Conservation (phyloP, 2,329 filamentous ascomycete species). For the Aspergillus texensis region DNA sequence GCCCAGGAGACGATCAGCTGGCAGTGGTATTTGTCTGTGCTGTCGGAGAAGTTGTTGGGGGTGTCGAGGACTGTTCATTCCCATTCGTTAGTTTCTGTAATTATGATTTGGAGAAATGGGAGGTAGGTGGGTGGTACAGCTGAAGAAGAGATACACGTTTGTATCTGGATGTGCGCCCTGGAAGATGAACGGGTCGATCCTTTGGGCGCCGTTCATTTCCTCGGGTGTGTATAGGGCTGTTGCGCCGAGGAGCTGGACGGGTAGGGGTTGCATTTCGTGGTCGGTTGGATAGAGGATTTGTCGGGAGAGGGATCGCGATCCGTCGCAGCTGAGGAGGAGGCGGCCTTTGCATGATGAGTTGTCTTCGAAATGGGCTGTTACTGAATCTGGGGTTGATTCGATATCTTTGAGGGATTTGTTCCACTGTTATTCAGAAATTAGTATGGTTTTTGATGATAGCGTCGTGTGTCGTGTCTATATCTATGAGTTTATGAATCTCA, state of each 20-base stretch:
- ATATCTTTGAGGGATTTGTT: constrained; percentile 40
- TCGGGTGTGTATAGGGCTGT: constrained; percentile 46
- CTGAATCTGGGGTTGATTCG: constrained; percentile 35
- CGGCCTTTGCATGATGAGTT: constrained; percentile 45
- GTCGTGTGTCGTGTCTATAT: not conserved
- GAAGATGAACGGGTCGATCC: constrained; percentile 58
- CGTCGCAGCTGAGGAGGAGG: constrained; percentile 57
- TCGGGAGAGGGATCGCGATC: constrained; percentile 50
- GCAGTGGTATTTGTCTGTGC: constrained; percentile 45
- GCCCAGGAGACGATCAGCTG: constrained; percentile 60
- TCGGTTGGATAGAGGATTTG: constrained; percentile 29
- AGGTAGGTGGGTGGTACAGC: constrained; percentile 39
- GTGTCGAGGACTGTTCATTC: constrained; percentile 50
- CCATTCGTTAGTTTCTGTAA: not conserved
- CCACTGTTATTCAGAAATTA: constrained; percentile 34
- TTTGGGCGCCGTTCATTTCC: constrained; percentile 47
- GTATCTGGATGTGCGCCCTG: constrained; percentile 57
- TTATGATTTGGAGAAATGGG: not conserved
- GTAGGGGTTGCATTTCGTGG: constrained; percentile 44
- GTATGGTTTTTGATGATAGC: not conserved
- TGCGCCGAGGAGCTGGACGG: constrained; percentile 54
- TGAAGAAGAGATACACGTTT: constrained; percentile 57
- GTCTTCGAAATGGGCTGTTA: constrained; percentile 53
- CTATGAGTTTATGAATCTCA: constrained; percentile 21
- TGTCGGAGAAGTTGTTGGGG: constrained; percentile 45